phyloP scores from a whole-genome alignment of 441 rosid genomes.

The Erodium texanum region DNA sequence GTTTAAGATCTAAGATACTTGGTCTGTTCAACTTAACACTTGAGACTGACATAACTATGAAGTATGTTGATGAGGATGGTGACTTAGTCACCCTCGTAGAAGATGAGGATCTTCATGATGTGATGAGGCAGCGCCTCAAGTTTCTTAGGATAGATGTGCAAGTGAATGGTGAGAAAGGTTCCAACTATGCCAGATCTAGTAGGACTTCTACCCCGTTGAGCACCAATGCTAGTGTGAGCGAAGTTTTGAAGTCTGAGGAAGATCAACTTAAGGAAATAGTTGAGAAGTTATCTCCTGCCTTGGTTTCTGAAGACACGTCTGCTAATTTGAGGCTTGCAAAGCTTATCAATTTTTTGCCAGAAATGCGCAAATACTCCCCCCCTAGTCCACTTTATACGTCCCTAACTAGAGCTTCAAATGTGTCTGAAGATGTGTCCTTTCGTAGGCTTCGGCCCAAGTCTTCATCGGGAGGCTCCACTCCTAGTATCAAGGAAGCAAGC shows the following conservation, averaged over 20 bases:
- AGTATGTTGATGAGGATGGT: slow-evolving; percentile 92
- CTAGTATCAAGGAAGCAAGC: background rate
- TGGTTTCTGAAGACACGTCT: slow-evolving; percentile 42
- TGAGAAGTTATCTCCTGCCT: slow-evolving; percentile 41
- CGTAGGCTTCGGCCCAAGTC: too few species aligned
- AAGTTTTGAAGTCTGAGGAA: slow-evolving; percentile 45
- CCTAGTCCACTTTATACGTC: too few species aligned
- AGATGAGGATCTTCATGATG: slow-evolving; percentile 65
- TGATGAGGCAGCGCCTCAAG: slow-evolving; percentile 54
- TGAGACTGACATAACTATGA: slow-evolving; percentile 46
- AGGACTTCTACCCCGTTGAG: slow-evolving; percentile 48
- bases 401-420: too few species aligned
- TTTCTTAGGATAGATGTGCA: slow-evolving; percentile 56
- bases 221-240: slow-evolving; percentile 35
- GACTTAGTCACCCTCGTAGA: slow-evolving; percentile 76
- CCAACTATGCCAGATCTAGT: slow-evolving; percentile 32
- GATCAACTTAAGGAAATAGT: slow-evolving; percentile 45
- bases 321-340: slow-evolving; percentile 36
- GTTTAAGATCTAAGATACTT: slow-evolving; percentile 49
- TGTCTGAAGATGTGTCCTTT: too few species aligned
- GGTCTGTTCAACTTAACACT: slow-evolving; percentile 46
- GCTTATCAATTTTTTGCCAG: slow-evolving; percentile 35
- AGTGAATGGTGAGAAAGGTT: slow-evolving; percentile 25
- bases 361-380: too few species aligned
- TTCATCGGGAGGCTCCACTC: too few species aligned